Percentiles rank a stretch among this genome's conserved stretches.
phyloP scores from a whole-genome alignment of 73 alveolate genomes.

The Tetrahymena thermophila region DNA sequence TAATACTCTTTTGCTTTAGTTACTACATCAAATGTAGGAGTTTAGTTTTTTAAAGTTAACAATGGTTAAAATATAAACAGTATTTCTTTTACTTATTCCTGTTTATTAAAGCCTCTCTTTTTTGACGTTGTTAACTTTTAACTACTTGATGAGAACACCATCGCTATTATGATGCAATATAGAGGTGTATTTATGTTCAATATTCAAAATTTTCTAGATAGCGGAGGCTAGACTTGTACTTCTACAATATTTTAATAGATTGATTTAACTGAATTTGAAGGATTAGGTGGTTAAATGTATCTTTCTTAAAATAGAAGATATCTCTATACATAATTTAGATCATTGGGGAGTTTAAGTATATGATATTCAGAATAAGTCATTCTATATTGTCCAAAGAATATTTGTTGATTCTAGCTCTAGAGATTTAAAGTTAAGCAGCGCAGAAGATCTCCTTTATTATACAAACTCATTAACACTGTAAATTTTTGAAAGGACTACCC shows the following conservation, averaged over 20 bases:
- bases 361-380: background rate
- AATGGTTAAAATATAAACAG: background rate
- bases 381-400: background rate
- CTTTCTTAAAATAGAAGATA: background rate
- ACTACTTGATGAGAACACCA: background rate
- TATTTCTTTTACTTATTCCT: background rate
- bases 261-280: background rate
- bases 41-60: background rate
- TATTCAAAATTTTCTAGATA: background rate
- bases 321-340: background rate
- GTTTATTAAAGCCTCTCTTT: background rate
- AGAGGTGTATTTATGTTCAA: background rate
- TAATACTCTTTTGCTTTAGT: background rate
- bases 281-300: background rate
- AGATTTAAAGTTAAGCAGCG: background rate
- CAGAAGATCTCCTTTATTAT: background rate
- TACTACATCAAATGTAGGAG: background rate
- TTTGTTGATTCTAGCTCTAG: background rate
- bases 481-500: background rate
- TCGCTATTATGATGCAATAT: background rate
- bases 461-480: background rate
- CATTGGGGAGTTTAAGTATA: background rate
- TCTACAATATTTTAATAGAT: background rate
- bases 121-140: background rate
- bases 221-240: background rate